Evolutionary conservation across 441 rosid species (phyloP).

Genomic region (Adansonia rubrostipa): DNA sequence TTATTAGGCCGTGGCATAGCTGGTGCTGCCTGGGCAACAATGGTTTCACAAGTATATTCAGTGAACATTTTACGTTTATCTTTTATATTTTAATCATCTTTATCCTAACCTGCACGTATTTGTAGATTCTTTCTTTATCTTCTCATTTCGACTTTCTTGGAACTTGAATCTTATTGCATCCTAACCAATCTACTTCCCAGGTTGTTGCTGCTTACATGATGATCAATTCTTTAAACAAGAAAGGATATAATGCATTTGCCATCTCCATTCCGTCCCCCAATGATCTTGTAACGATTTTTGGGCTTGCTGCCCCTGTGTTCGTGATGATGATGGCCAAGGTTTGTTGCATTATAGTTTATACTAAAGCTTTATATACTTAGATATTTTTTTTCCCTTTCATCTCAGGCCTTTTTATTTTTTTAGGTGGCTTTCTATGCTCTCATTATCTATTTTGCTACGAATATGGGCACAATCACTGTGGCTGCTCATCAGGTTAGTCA

Average conservation of each 20-base stretch:
- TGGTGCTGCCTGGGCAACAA: slow-evolving; percentile 98
- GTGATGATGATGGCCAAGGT: slow-evolving; percentile 72
- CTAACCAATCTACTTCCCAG: slow-evolving; percentile 44
- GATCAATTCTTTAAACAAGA: slow-evolving; percentile 70
- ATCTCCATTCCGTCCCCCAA: slow-evolving; percentile 61
- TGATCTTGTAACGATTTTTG: slow-evolving; percentile 59
- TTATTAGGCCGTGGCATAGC: slow-evolving; percentile 83
- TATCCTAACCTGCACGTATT: background rate
- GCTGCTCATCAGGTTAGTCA: slow-evolving; percentile 88
- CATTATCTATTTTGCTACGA: slow-evolving; percentile 77
- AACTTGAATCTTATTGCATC: slow-evolving; percentile 3
- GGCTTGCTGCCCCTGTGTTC: slow-evolving; percentile 84
- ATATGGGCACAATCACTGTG: slow-evolving; percentile 72
- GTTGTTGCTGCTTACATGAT: slow-evolving; percentile 87
- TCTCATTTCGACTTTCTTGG: background rate
- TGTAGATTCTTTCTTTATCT: slow-evolving; percentile 5
- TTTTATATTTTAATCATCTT: slow-evolving; percentile 7
- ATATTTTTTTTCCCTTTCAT: slow-evolving; percentile 17
- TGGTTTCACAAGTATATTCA: slow-evolving; percentile 79
- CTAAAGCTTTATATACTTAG: background rate
- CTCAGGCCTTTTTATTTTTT: slow-evolving; percentile 31
- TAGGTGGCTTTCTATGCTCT: slow-evolving; percentile 85
- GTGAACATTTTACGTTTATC: background rate
- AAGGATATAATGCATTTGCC: slow-evolving; percentile 70
- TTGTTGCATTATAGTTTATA: slow-evolving; percentile 19